Conservation (phyloP, 1,284 basidiomycete genomes). For the Ceratobasidium sp. region DNA sequence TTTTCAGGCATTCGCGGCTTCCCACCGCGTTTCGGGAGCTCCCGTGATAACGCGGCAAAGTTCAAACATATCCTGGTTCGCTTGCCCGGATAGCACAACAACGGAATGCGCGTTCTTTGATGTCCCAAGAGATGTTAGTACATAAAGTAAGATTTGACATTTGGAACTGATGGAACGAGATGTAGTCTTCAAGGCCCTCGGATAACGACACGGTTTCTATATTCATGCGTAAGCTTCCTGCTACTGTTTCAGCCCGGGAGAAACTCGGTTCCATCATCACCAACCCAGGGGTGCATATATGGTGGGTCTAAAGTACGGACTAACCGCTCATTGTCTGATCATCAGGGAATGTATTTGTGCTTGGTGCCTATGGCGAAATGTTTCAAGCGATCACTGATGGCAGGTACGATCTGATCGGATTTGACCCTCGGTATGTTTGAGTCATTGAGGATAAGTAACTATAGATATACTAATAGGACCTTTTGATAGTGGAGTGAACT, state of each 20-base stretch:
- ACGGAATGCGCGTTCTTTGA: constrained; percentile 32
- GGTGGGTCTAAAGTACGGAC: constrained; percentile 29
- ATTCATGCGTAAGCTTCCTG: constrained; percentile 45
- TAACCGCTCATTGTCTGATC: too few relatives aligned
- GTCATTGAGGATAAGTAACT: not conserved
- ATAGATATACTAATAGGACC: too few relatives aligned
- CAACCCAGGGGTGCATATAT: constrained; percentile 42
- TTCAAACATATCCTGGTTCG: too few relatives aligned
- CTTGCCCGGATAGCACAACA: constrained; percentile 15
- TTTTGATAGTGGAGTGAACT: not conserved
- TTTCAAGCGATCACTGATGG: constrained; percentile 41
- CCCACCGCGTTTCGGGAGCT: too few relatives aligned
- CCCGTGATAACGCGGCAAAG: too few relatives aligned
- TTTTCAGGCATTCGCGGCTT: too few relatives aligned
- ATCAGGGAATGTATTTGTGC: constrained; percentile 36
- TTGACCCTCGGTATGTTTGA: constrained; percentile 32
- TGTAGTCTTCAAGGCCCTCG: constrained; percentile 11
- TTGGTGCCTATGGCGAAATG: constrained; percentile 21
- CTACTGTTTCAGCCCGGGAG: constrained; percentile 22
- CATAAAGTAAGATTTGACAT: too few relatives aligned
- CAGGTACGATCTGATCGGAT: constrained; percentile 40
- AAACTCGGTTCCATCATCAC: constrained; percentile 41
- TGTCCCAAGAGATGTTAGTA: constrained; percentile 26
- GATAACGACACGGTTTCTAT: constrained; percentile 42
- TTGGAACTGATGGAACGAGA: too few relatives aligned